Base-by-base conservation (phyloP, 1,139 yeast species). In the Candida pseudoviswanathii region DNA sequence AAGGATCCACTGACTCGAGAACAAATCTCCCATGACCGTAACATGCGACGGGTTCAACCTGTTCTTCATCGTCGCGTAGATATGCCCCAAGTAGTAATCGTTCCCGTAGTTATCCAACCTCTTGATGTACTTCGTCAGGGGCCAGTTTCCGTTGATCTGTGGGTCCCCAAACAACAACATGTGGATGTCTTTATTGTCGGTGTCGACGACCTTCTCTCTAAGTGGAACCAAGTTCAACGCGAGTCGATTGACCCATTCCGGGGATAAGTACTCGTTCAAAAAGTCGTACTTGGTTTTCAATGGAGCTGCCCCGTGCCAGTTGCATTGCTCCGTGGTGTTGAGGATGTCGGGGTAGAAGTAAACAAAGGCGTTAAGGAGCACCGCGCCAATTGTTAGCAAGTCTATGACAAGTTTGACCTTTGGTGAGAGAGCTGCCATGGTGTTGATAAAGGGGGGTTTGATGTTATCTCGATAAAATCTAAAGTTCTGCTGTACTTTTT, bases 1-100 rank as follows among this genome's bases (percentile, higher is more conserved):
- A 40, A 78, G 78, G 54, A 94, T 90, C 98, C 99, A 94, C 70
- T 94, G 99, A 10, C 95, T 86, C n/a, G 96, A 89, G 55, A 94
- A 84, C 56, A 90, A 75, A 67, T 94, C 99, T 1, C 99, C 99
- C 84, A 94, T 80, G 0, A 91, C 96, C 0, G 89, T 89, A 8
- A 89, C 92, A 65, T 86, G 92, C 29, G 85, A 78, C 1, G 99
- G 99, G 2, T 73, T 57, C 52, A 89, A 69, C 54, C 91, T 69
- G 9, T 62, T 59, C 56, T 80, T 78, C 87, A 92, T 84, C 10
- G 80, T 77, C 1, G 67, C 59, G 65, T 86, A 91, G 37, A 92
- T 84, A 61, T 92, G 97, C 2, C 96, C 96, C 55, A 94, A 70
- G 61, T 85, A 94, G 59, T 82, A 79, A 70, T 94, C 98, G 66